Conservation (phyloP, 2,329 filamentous ascomycete genomes). For the Aschersonia sp. region DNA sequence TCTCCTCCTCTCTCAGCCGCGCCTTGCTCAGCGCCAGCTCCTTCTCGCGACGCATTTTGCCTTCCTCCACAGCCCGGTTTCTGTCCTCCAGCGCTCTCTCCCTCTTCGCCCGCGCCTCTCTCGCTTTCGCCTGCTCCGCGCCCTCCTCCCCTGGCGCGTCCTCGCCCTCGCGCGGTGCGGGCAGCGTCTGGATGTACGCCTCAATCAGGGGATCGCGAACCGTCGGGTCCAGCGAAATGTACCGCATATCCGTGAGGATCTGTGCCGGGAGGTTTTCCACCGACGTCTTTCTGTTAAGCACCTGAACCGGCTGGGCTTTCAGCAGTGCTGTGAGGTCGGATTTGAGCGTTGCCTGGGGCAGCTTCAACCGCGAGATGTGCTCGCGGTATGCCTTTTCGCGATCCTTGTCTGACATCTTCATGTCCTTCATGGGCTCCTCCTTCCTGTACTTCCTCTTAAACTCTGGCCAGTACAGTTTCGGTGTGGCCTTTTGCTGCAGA, state of each 20-base stretch:
- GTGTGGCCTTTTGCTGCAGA: constrained; percentile 65
- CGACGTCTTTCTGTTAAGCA: constrained; percentile 45
- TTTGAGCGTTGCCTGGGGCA: constrained; percentile 51
- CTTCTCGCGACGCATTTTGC: constrained; percentile 43
- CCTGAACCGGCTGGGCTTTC: constrained; percentile 39
- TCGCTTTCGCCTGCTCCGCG: constrained; percentile 31
- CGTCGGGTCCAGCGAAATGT: constrained; percentile 47
- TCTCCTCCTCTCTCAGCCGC: constrained; percentile 48
- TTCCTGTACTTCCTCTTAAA: constrained; percentile 85
- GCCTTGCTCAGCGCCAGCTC: constrained; percentile 47
- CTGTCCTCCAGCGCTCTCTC: constrained; percentile 54
- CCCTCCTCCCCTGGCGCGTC: constrained; percentile 29
- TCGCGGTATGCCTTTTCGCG: constrained; percentile 70
- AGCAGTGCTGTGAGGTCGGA: constrained; percentile 54
- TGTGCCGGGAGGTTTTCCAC: constrained; percentile 44
- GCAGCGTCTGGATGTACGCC: constrained; percentile 49
- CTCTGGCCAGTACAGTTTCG: constrained; percentile 94
- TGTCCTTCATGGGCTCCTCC: constrained; percentile 65
- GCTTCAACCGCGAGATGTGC: constrained; percentile 50
- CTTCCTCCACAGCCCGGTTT: constrained; percentile 45
- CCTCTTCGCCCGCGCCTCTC: constrained; percentile 39
- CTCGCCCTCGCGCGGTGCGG: constrained; percentile 35
- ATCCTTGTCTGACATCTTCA: constrained; percentile 57
- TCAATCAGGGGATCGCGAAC: constrained; percentile 51
- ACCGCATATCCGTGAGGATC: constrained; percentile 53